Conservation (phyloP, 2,329 filamentous ascomycete species). For the Alternaria sp. region DNA sequence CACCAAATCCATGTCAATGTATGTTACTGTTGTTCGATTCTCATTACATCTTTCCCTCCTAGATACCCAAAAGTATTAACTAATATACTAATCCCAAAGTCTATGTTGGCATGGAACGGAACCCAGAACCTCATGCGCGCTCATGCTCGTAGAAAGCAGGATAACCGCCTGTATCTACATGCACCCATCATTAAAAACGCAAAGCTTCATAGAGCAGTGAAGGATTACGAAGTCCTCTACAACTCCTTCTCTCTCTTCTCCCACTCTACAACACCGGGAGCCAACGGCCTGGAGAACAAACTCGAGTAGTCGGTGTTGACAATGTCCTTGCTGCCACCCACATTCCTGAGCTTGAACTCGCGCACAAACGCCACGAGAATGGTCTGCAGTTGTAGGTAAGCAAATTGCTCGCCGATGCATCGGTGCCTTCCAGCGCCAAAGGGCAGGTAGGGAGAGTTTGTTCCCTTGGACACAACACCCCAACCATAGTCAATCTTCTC, state of each 20-base stretch:
- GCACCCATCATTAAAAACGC: conserved; percentile 11
- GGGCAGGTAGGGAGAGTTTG: conserved; percentile 86
- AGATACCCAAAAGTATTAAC: not conserved
- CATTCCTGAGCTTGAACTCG: conserved; percentile 78
- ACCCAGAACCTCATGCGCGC: not conserved
- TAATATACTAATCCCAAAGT: not conserved
- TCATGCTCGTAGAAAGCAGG: not conserved
- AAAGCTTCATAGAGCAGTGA: not conserved
- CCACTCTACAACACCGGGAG: conserved; percentile 69
- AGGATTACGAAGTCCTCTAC: not conserved
- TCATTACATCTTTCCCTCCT: not conserved
- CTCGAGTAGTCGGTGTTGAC: conserved; percentile 70
- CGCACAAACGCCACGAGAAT: conserved; percentile 80
- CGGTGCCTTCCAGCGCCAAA: conserved; percentile 93
- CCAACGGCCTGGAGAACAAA: conserved; percentile 54
- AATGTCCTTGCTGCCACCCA: conserved; percentile 72
- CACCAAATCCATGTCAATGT: not conserved
- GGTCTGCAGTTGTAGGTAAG: conserved; percentile 87
- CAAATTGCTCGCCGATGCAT: conserved; percentile 97
- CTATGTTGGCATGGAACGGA: not conserved
- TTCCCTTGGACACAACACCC: conserved; percentile 89
- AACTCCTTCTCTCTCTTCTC: conserved; percentile 64
- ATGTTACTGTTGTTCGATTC: not conserved
- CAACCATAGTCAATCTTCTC: conserved; percentile 92
- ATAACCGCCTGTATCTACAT: conserved; percentile 13